Evolutionary conservation across 2,329 filamentous ascomycete genomes (phyloP), one percentile per base, ranked within the genome.

Genomic region (Aspergillus candidus): DNA sequence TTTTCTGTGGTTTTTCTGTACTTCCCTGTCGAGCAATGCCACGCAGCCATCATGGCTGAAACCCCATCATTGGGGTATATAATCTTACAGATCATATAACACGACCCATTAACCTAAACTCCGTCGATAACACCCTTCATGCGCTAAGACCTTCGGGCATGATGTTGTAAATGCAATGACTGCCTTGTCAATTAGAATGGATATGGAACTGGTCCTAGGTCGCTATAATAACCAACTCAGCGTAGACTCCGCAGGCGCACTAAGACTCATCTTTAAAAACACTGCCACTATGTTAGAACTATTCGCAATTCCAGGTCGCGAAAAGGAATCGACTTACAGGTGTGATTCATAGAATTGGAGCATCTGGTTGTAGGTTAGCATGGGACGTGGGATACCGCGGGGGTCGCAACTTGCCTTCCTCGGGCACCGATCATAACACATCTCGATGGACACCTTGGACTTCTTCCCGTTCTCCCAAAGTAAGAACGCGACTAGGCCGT

Each of bases 331-430:
- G 29, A 58, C 68, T 62, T 62, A 72, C 68, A 75, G 57, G 54
- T 75, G 71, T 32, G 60, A 55, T 54, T 75, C 72, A 46, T 74
- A 75, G 42, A 74, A 75, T 45, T 66, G 58, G 10, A 74, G 65
- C 71, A 75, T 73, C 63, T 72, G 41, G 8, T 12, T 35, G 11
- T 7, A 35, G 11, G 44, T 61, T 40, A 60, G 44, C 41, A 40
- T 39, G 7, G 15, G 15, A 18, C 17, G 12, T 34, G 12, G 8
- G 14, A 45, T 6, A 6, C 13, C 8, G 8, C 12, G 3, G 13
- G 15, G 6, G 18, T 29, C 10, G 14, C n/a, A 37, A 49, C 56
- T 52, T 57, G 68, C 68, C 55, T 66, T 65, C 45, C 56, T 52
- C 1, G 72, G 72, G 45, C 70, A 73, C 41, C 59, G 67, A 18